Evolutionary conservation across 441 rosid genomes (phyloP).

Genomic region (Euphorbia schlechtendalii): DNA sequence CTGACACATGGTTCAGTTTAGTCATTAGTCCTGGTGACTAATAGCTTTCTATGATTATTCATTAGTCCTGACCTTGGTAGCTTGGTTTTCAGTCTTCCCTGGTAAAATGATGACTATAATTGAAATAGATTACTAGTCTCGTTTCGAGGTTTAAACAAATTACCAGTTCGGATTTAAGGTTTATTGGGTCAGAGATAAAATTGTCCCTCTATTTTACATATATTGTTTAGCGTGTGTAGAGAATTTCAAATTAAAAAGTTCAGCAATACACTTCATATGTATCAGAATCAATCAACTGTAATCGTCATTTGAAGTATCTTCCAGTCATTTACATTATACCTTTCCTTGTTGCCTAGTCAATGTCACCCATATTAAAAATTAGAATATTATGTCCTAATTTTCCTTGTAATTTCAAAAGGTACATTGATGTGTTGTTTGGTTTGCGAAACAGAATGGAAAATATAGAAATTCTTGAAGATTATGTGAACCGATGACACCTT

Average conservation of each 20-base stretch:
- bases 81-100: not conserved
- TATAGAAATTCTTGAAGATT: no score
- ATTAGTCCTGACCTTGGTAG: no score
- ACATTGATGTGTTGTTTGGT: not conserved
- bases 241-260: not conserved
- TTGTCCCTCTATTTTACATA: not conserved
- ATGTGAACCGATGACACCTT: no score
- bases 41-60: no score
- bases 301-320: not conserved
- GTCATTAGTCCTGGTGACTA: no score
- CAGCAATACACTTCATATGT: not conserved
- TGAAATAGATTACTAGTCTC: no score
- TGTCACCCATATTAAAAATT: not conserved
- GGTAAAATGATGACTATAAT: not conserved
- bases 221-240: not conserved
- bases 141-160: no score
- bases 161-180: not conserved
- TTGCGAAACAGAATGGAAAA: no score
- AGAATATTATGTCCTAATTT: not conserved
- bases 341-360: not conserved
- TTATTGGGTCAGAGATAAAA: not conserved
- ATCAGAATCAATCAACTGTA: not conserved
- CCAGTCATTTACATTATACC: not conserved
- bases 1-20: no score
- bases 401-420: not conserved